phyloP scores from a whole-genome alignment of 2,329 filamentous ascomycete genomes.

The Mollisia scopiformis region DNA sequence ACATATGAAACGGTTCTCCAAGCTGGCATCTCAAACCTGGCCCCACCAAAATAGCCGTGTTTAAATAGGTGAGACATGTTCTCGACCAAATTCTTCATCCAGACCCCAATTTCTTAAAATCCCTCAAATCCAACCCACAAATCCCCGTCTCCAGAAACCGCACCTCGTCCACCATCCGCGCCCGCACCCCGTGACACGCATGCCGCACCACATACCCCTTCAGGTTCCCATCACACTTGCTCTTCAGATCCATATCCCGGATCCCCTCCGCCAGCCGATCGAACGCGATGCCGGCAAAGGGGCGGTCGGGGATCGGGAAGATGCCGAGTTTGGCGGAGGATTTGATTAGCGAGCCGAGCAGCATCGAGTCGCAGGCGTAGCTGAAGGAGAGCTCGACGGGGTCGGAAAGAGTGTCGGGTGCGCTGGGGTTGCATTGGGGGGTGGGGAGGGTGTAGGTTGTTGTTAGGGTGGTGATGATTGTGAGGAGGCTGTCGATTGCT shows the following conservation, averaged over 20 bases:
- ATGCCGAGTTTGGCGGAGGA: constrained; percentile 4
- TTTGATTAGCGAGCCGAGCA: constrained; percentile 21
- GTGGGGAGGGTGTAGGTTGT: no score
- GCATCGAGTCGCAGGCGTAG: constrained; percentile 14
- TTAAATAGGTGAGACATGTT: no score
- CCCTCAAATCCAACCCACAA: neutral
- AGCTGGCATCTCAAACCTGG: no score
- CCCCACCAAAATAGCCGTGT: no score
- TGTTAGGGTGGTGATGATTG: neutral
- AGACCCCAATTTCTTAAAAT: neutral
- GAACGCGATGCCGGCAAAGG: constrained; percentile 6
- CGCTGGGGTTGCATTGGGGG: neutral
- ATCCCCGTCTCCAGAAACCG: neutral
- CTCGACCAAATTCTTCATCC: no score
- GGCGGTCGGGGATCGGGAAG: constrained; percentile 6
- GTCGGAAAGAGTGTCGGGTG: neutral
- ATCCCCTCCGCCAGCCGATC: neutral
- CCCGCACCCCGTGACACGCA: neutral
- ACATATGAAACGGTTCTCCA: no score
- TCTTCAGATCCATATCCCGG: neutral
- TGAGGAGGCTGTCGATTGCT: neutral
- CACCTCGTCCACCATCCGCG: neutral
- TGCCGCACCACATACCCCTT: neutral
- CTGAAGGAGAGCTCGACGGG: neutral
- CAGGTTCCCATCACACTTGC: neutral